Base-by-base conservation (phyloP, 768 basidiomycete species). In the Leucosporidium yakuticum region DNA sequence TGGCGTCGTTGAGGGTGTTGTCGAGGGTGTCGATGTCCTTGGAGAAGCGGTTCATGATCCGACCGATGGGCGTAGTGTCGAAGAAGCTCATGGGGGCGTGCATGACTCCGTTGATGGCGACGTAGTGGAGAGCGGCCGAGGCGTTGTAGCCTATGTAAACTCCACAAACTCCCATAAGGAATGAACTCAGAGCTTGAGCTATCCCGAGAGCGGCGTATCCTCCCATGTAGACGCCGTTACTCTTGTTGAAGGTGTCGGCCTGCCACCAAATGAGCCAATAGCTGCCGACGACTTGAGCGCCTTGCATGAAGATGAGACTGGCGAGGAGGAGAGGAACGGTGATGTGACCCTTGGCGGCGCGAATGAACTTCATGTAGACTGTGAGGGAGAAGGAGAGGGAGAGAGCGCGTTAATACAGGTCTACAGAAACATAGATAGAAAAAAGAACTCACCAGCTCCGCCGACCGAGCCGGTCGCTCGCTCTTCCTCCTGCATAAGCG, bases 81-180 rank as follows among this genome's bases (percentile, higher is more conserved):
- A 91, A 94, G 80, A 91, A 93, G 11, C 85, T 86, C 87, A 90
- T 91, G 0, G 91, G 91, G 0, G 90, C 89, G 76, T 86, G 84
- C 83, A 94, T 84, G 58, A 92, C 84, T 27, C 87, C 84, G 12
- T 81, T 79, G 63, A 89, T 84, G 8, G 89, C 86, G 68, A 78
- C 79, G 85, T 87, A 47, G 74, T 90, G 87, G 4, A 90, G 77
- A 4, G 78, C 76, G 75, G 84, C 84, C 11, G 91, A 93, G 3
- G 91, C 88, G 76, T 87, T 87, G 77, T 85, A 92, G 14, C 88
- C 87, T 68, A 92, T 78, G 54, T 87, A 63, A 0, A 88, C 87
- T 2, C 67, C 70, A 12, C 67, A 39, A 23, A 69, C 78, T 44
- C 89, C 89, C 82, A 87, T 86, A 62, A 86, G 68, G 80, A 90